Evolutionary conservation across 2,329 filamentous ascomycete genomes (phyloP).

Genomic region (Botryotinia convoluta): DNA sequence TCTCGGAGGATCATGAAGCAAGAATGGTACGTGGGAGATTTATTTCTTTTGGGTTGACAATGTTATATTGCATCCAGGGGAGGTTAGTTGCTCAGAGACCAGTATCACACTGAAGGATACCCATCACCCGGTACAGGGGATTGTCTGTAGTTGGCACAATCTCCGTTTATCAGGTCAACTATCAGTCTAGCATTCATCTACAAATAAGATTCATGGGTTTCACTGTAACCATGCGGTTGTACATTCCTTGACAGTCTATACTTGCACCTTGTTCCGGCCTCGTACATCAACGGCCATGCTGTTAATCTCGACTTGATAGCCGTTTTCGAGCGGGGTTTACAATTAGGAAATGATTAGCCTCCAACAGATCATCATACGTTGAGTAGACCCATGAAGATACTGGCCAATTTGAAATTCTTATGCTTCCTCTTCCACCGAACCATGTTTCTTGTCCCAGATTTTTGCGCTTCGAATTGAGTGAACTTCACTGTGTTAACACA

Average conservation of each 20-base stretch:
- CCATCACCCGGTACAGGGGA: background rate
- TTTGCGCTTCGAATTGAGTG: background rate
- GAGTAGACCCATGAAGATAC: background rate
- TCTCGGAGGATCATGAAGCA: constrained; percentile 31
- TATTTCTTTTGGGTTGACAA: background rate
- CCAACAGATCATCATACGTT: background rate
- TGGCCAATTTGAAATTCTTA: background rate
- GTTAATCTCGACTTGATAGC: background rate
- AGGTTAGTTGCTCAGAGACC: background rate
- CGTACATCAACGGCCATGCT: background rate
- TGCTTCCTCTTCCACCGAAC: background rate
- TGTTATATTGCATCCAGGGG: background rate
- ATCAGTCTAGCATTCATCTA: background rate
- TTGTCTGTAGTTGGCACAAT: background rate
- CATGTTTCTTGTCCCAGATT: background rate
- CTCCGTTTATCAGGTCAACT: background rate
- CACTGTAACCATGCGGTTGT: background rate
- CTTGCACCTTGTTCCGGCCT: background rate
- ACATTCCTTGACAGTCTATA: background rate
- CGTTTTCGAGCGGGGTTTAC: background rate
- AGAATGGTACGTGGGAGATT: constrained; percentile 25
- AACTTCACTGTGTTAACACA: constrained; percentile 11
- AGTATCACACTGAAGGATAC: background rate
- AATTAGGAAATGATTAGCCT: background rate
- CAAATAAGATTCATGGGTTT: background rate